A percentile compares a stretch with the other conserved stretches of the same genome.
Conservation (phyloP, 139 green algal species). For the Picochlorum sp. region DNA sequence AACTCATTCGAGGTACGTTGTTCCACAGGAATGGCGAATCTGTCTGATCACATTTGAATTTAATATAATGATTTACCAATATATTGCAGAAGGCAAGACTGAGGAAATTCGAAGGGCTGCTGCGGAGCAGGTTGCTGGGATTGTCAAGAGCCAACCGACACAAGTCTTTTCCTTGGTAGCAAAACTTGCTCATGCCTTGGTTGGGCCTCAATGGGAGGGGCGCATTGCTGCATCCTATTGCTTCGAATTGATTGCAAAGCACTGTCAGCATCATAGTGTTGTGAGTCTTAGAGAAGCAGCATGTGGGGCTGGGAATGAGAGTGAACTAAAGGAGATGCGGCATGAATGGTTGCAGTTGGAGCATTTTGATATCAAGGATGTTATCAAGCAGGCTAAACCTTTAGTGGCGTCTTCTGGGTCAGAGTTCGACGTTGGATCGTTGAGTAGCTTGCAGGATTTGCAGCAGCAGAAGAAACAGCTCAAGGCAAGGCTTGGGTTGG, state of each 20-base stretch:
- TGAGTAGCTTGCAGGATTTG: constrained; percentile 40
- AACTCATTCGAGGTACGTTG: constrained; percentile 58
- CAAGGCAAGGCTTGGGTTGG: constrained; percentile 58
- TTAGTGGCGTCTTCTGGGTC: constrained; percentile 72
- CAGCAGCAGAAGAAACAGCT: constrained; percentile 54
- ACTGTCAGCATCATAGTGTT: constrained; percentile 53
- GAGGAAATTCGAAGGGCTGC: constrained; percentile 62
- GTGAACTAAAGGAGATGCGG: neutral
- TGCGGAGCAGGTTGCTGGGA: constrained; percentile 66
- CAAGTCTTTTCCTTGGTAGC: constrained; percentile 64
- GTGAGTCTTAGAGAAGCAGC: constrained; percentile 29
- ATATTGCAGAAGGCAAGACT: constrained; percentile 54
- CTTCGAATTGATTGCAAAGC: constrained; percentile 62
- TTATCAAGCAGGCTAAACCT: constrained; percentile 61
- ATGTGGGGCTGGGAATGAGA: neutral
- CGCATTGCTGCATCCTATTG: constrained; percentile 64
- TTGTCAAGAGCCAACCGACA: constrained; percentile 55
- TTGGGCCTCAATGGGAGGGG: constrained; percentile 70
- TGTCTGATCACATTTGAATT: neutral
- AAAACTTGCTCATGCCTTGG: constrained; percentile 55
- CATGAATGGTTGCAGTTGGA: constrained; percentile 14
- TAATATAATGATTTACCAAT: neutral
- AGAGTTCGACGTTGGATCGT: constrained; percentile 18
- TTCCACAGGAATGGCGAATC: neutral
- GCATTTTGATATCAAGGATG: constrained; percentile 49